phyloP scores from a whole-genome alignment of 495 filamentous ascomycete genomes.

The Tuber calosporum region DNA sequence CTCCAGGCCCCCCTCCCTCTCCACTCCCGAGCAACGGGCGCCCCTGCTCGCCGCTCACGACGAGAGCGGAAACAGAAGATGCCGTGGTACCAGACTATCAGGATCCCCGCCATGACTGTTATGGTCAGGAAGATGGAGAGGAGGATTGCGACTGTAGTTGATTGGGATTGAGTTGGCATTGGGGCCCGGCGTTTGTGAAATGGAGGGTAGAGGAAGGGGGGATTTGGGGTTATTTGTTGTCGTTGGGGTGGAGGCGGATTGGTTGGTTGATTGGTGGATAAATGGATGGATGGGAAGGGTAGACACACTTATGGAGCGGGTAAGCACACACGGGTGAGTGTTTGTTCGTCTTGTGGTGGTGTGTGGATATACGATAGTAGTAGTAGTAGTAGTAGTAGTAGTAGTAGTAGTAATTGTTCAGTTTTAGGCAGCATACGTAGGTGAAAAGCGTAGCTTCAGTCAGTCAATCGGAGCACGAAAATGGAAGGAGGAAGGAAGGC shows the following conservation, averaged over 20 bases:
- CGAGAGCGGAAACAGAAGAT: neutral
- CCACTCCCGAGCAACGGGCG: neutral
- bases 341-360: neutral
- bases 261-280: neutral
- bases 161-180: neutral
- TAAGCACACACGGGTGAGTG: neutral
- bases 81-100: neutral
- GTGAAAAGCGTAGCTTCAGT: no score
- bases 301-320: neutral
- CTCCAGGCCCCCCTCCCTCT: neutral
- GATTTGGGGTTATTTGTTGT: neutral
- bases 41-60: neutral
- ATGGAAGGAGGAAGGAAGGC: no score
- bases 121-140: slow-evolving; percentile 6
- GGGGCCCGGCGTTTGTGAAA: neutral
- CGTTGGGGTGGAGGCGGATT: neutral
- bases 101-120: neutral
- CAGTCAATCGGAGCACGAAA: no score
- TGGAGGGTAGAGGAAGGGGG: neutral
- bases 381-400: no score
- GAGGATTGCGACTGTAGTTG: neutral
- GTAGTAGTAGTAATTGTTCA: no score
- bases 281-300: neutral
- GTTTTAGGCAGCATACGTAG: no score
- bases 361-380: neutral